These are phyloP conservation scores for Pelargonium myrrhifolium DNA, from an alignment of 441 rosid genomes.

Conservation along the genomic window DNA sequence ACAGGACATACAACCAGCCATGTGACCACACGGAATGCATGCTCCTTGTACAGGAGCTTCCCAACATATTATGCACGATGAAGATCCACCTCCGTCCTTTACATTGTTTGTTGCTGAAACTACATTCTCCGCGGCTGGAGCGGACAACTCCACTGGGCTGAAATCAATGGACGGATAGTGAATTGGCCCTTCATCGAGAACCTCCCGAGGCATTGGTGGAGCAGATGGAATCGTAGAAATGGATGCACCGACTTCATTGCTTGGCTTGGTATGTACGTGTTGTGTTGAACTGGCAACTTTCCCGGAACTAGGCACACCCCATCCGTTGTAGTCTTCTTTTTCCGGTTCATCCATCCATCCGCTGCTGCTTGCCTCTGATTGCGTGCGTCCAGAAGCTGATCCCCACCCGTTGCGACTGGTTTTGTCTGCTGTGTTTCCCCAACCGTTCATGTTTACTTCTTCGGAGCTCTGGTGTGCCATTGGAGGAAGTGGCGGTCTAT, in stretches of 20 bases:
- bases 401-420: slow-evolving; percentile 32
- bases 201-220: slow-evolving; percentile 33
- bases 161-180: slow-evolving; percentile 36
- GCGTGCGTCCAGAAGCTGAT: slow-evolving; percentile 15
- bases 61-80: slow-evolving; percentile 54
- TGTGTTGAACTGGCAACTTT: slow-evolving; percentile 19
- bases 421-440: slow-evolving; percentile 22
- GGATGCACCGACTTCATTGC: slow-evolving; percentile 5
- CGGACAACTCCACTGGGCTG: slow-evolving; percentile 20
- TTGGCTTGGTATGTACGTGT: slow-evolving; percentile 13
- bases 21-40: slow-evolving; percentile 63
- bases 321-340: slow-evolving; percentile 27
- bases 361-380: slow-evolving; percentile 27
- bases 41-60: slow-evolving; percentile 57
- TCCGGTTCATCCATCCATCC: slow-evolving; percentile 26
- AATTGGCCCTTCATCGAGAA: slow-evolving; percentile 32
- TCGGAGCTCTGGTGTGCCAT: slow-evolving; percentile 21
- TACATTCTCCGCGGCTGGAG: slow-evolving; percentile 16
- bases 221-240: slow-evolving; percentile 42
- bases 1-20: slow-evolving; percentile 65
- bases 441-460: slow-evolving; percentile 25
- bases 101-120: slow-evolving; percentile 19
- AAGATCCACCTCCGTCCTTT: slow-evolving; percentile 28
- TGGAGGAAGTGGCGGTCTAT: slow-evolving; percentile 11
- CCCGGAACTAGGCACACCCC: slow-evolving; percentile 25